Percentiles rank a stretch among this genome's conserved stretches.
phyloP scores from a whole-genome alignment of 1,284 basidiomycete species.

The Phellopilus nigrolimitatus region DNA sequence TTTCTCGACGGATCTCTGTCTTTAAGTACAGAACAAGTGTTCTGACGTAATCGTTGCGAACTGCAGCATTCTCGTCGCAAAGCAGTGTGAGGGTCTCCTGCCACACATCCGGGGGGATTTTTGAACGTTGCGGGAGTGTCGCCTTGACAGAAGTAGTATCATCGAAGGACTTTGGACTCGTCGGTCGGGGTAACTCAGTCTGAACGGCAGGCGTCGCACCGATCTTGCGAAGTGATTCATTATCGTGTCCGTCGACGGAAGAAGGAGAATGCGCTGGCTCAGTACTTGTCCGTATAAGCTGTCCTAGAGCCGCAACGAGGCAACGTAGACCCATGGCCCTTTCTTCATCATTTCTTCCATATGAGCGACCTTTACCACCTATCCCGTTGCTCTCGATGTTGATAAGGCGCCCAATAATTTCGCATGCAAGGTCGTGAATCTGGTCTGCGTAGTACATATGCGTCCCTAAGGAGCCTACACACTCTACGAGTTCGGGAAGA shows the following conservation, averaged over 20 bases:
- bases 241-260: constrained; percentile 2
- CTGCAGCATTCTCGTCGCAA: constrained; percentile 68
- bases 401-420: constrained; percentile 76
- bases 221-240: background rate
- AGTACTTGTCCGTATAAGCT: constrained; percentile 44
- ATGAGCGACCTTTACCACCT: constrained; percentile 39
- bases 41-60: constrained; percentile 74
- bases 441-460: constrained; percentile 97
- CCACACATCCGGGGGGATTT: constrained; percentile 79
- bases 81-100: constrained; percentile 83
- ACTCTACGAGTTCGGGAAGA: constrained; percentile 69
- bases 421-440: constrained; percentile 88
- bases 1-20: constrained; percentile 57
- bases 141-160: constrained; percentile 22
- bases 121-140: constrained; percentile 54
- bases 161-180: constrained; percentile 8
- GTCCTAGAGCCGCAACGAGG: constrained; percentile 66
- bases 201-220: background rate
- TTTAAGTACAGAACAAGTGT: constrained; percentile 69
- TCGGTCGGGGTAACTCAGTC: background rate
- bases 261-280: constrained; percentile 1
- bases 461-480: constrained; percentile 79
- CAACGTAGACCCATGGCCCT: constrained; percentile 70
- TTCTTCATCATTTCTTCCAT: constrained; percentile 36
- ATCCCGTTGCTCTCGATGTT: constrained; percentile 63